Conservation (phyloP, 2,329 filamentous ascomycete genomes). For the Aspergillus neoniger region DNA sequence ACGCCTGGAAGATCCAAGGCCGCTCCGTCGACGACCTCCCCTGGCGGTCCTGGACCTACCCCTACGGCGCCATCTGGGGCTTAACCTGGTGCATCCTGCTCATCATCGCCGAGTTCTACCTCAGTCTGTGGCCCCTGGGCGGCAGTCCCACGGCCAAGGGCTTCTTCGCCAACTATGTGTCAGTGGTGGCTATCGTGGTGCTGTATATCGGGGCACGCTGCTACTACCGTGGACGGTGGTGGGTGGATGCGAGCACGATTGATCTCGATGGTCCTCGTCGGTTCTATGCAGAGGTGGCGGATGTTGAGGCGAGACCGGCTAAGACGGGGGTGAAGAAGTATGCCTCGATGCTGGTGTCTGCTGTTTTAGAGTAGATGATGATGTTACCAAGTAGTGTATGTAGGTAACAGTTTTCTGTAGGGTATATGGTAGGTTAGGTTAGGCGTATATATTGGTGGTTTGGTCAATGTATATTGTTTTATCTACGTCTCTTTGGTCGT, state of each 20-base stretch:
- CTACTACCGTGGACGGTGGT: slow-evolving; percentile 42
- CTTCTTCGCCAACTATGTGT: slow-evolving; percentile 54
- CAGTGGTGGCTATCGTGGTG: slow-evolving; percentile 46
- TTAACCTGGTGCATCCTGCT: slow-evolving; percentile 49
- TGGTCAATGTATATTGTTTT: not conserved
- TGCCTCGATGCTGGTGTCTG: slow-evolving; percentile 8
- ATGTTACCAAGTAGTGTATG: not conserved
- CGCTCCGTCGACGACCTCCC: slow-evolving; percentile 40
- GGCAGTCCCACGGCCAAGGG: slow-evolving; percentile 35
- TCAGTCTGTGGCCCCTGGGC: slow-evolving; percentile 49
- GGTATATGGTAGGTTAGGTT: not conserved
- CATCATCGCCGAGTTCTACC: slow-evolving; percentile 52
- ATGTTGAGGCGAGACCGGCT: slow-evolving; percentile 18
- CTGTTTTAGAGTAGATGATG: slow-evolving; percentile 9
- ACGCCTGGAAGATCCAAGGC: slow-evolving; percentile 46
- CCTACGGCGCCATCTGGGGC: slow-evolving; percentile 48
- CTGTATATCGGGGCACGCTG: slow-evolving; percentile 45
- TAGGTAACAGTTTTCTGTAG: not conserved
- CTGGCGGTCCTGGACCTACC: slow-evolving; percentile 50
- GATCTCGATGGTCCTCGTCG: slow-evolving; percentile 35
- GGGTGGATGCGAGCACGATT: slow-evolving; percentile 36
- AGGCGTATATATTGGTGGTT: not conserved
- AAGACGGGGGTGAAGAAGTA: slow-evolving; percentile 8
- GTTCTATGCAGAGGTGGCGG: slow-evolving; percentile 15
- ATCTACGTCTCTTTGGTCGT: no score